Evolutionary conservation across 2,329 filamentous ascomycete genomes (phyloP).

Genomic region (Colletotrichum navitas): DNA sequence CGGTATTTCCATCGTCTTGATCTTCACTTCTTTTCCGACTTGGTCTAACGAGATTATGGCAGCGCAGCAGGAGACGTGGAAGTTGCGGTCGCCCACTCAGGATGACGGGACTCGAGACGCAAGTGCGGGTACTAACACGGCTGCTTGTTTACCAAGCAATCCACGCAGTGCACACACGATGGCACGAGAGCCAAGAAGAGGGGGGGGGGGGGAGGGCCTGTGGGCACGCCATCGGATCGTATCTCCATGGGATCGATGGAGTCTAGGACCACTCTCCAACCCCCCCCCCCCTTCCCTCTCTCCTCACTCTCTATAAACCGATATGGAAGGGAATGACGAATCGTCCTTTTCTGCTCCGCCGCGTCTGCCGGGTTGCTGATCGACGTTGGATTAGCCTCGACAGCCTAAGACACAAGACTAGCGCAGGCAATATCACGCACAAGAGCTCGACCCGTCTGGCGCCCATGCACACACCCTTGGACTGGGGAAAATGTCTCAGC

Average conservation of each 20-base stretch:
- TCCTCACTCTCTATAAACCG: neutral
- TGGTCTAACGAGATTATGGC: neutral
- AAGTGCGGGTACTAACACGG: neutral
- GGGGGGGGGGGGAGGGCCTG: neutral
- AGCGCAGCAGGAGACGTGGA: neutral
- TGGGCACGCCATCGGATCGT: neutral
- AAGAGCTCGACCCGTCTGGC: neutral
- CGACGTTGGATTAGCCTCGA: slow-evolving; percentile 23
- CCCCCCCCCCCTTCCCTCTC: neutral
- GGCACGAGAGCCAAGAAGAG: neutral
- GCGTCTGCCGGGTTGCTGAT: neutral
- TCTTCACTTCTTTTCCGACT: neutral
- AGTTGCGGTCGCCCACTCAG: neutral
- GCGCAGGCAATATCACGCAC: neutral
- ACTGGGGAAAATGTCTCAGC: slow-evolving; percentile 24
- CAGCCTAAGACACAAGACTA: slow-evolving; percentile 3
- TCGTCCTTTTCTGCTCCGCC: neutral
- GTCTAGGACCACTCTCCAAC: neutral
- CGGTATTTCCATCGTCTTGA: neutral
- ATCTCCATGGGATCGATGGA: neutral
- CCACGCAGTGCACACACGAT: neutral
- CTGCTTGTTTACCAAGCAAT: neutral
- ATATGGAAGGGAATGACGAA: neutral
- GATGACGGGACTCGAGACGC: neutral
- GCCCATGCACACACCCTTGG: neutral